Base-by-base conservation (phyloP, 352 stramenopile genomes). In the Globisporangium cylindrosporum region DNA sequence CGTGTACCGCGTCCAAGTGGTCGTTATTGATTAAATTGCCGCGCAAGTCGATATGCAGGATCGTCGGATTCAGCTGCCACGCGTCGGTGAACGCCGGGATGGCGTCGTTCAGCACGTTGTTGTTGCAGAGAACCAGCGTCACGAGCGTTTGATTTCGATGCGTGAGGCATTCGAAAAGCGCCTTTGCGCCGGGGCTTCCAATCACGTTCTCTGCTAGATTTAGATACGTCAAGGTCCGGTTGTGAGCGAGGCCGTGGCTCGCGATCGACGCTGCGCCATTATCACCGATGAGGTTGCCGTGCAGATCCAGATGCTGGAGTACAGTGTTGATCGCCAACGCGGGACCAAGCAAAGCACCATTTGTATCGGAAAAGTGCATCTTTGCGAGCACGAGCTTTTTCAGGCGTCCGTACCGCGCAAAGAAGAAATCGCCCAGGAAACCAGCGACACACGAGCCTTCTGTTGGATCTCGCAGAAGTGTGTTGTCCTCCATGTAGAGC, bases 361-460 rank as follows among this genome's bases (percentile, higher is more conserved):
- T 76, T 1, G 64, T 60, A 48, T 91, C 83, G 20, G 72, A 78
- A 27, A 92, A 67, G 9, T 62, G 57, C 75, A 91, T 83, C 20
- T 72, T 68, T 7, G 72, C 75, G 1, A 86, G 66, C 8, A 76
- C 71, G 22, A 93, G 70, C n/a, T 67, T 81, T 9, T 66, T 62
- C 7, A 93, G 70, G 18, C 75, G 76, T 0, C 82, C 84, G 59
- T 93, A 93, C 2, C 81, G 73, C n/a, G 79, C 84, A 64, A 90
- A 89, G 70, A 93, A 93, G 65, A 83, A 93, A 65, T 93, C 84
- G 20, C 82, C 80, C 0, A 93, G 48, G n/a, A 84, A 75, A 0
- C 27, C 62, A 8, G 81, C 82, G 3, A 93, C 32, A 10, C 71
- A 63, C 0, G 64, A 29, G 0, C 76, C 81, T 36, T 89, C 78